These are phyloP conservation scores for Botrytis pseudocinerea DNA, from an alignment of 2,329 filamentous ascomycete species.

Conservation along the genomic window DNA sequence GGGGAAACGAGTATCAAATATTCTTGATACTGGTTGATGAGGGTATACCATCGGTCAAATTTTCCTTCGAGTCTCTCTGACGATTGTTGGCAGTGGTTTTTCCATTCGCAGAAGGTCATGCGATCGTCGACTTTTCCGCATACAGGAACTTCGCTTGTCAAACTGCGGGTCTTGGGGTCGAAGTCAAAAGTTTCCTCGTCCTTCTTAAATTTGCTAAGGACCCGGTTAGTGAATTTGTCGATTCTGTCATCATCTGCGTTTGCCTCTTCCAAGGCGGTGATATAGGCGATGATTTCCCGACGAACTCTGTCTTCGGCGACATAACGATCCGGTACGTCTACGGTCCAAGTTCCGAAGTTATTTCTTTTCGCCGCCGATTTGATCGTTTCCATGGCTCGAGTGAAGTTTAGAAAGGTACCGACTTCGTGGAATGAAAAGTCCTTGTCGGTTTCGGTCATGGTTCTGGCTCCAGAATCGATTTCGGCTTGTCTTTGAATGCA, in stretches of 20 bases:
- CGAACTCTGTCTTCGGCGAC: background rate
- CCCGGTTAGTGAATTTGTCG: background rate
- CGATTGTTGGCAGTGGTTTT: background rate
- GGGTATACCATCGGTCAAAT: background rate
- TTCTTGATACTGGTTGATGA: background rate
- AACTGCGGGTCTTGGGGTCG: background rate
- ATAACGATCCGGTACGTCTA: accelerated
- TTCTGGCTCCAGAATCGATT: constrained; percentile 5
- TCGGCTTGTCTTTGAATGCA: constrained; percentile 1
- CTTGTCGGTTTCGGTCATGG: background rate
- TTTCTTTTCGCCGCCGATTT: background rate
- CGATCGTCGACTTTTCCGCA: background rate
- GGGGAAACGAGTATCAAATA: background rate
- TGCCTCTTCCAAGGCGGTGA: accelerated
- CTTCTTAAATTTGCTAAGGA: background rate
- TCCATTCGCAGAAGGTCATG: background rate
- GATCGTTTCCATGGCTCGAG: background rate
- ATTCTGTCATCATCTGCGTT: background rate
- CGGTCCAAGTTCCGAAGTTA: background rate
- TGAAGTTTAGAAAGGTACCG: accelerated
- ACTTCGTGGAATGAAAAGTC: background rate
- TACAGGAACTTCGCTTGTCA: too few relatives aligned
- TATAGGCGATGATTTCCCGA: background rate
- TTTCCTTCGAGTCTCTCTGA: accelerated
- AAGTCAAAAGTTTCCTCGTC: background rate